Evolutionary conservation across 176 grass and related monocot genomes (phyloP).

Genomic region (Melocanna baccifera): DNA sequence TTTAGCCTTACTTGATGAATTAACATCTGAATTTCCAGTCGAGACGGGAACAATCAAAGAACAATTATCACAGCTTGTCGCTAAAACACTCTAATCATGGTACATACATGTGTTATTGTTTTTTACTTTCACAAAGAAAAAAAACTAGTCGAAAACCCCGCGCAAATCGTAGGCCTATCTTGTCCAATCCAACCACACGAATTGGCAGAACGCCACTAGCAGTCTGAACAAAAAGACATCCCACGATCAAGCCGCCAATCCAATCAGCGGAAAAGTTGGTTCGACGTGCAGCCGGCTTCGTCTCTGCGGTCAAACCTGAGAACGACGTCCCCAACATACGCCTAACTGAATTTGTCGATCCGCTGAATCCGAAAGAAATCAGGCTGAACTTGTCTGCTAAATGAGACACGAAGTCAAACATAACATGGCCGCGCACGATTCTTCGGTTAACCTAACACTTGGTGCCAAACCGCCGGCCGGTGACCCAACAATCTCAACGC

Average conservation of each 20-base stretch:
- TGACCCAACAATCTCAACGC: not conserved
- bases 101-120: not conserved
- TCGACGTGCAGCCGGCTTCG: conserved; percentile 22
- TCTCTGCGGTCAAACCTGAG: conserved; percentile 14
- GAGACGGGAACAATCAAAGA: not conserved
- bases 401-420: conserved; percentile 19
- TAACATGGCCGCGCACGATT: conserved; percentile 31
- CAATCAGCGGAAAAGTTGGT: not conserved
- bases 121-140: not conserved
- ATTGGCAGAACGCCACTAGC: not conserved
- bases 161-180: not conserved
- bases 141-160: not conserved
- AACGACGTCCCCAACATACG: conserved; percentile 7
- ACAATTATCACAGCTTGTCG: not conserved
- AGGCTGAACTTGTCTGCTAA: not conserved
- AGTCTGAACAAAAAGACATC: not conserved
- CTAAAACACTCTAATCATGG: not conserved
- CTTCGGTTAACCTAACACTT: conserved; percentile 16
- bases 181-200: not conserved
- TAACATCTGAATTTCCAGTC: not conserved
- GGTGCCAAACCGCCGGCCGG: conserved; percentile 45
- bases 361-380: not conserved
- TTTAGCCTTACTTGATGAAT: too few species aligned
- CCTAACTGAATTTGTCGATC: conserved; percentile 31
- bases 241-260: conserved; percentile 2